These are phyloP conservation scores for Sphaerostilbella broomeana DNA, from an alignment of 2,329 filamentous ascomycete genomes.

Conservation along the genomic window DNA sequence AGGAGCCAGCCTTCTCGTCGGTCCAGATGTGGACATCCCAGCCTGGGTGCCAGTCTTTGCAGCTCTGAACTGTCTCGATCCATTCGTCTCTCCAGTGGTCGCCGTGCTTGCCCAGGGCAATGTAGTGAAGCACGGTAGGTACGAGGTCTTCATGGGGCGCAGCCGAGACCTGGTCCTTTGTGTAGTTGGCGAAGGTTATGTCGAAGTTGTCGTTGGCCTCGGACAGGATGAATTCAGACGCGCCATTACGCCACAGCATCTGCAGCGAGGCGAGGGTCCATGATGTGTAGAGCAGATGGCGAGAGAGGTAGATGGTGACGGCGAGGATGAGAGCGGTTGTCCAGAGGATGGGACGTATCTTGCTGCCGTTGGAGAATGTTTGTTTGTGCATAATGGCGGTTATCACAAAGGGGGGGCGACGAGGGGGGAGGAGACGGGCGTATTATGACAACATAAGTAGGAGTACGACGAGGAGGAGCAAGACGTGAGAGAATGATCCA, in stretches of 20 bases:
- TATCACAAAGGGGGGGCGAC: too few species aligned
- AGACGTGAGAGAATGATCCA: too few species aligned
- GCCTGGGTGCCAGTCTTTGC: slow-evolving; percentile 27
- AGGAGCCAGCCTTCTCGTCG: slow-evolving; percentile 15
- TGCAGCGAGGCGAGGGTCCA: slow-evolving; percentile 26
- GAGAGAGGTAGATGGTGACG: slow-evolving; percentile 14
- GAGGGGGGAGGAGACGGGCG: too few species aligned
- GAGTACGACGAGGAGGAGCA: too few species aligned
- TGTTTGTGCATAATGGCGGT: too few species aligned
- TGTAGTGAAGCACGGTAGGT: slow-evolving; percentile 30
- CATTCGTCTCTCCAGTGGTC: slow-evolving; percentile 20
- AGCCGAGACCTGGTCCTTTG: slow-evolving; percentile 22
- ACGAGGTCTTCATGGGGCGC: slow-evolving; percentile 24
- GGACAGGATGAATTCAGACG: slow-evolving; percentile 24
- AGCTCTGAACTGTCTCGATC: slow-evolving; percentile 26
- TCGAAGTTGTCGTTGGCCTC: slow-evolving; percentile 24
- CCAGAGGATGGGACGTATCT: slow-evolving; percentile 13
- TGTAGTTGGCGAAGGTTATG: slow-evolving; percentile 29
- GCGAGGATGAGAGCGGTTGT: slow-evolving; percentile 7
- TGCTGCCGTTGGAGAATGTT: too few species aligned
- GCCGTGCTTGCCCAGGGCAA: slow-evolving; percentile 22
- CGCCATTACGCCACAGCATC: slow-evolving; percentile 20
- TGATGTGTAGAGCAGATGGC: slow-evolving; percentile 19
- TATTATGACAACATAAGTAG: too few species aligned
- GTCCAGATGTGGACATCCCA: slow-evolving; percentile 25